phyloP scores from a whole-genome alignment of 192 early-diverging fungal species.

The Podila horticola region DNA sequence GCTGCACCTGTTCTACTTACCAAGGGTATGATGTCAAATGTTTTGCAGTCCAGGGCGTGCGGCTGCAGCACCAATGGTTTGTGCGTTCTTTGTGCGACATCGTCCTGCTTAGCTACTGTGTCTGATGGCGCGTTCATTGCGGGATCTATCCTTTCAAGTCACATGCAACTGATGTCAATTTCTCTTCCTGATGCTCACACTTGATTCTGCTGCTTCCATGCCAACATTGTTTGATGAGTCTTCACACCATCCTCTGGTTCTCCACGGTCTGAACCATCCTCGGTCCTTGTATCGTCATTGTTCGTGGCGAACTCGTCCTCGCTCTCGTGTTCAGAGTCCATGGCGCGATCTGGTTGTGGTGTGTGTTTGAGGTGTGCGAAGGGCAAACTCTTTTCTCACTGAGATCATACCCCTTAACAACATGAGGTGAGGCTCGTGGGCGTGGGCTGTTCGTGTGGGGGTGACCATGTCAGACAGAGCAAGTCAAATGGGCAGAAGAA shows the following conservation, averaged over 20 bases:
- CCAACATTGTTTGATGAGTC: too few relatives aligned
- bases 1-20: constrained; percentile 20
- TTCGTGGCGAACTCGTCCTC: constrained; percentile 47
- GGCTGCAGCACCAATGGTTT: constrained; percentile 43
- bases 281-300: constrained; percentile 37
- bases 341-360: constrained; percentile 2
- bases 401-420: too few relatives aligned
- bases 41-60: constrained; percentile 50
- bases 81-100: constrained; percentile 16
- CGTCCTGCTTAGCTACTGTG: constrained; percentile 5
- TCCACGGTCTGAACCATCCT: constrained; percentile 43
- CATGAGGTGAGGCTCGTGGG: background rate
- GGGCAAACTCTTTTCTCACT: background rate
- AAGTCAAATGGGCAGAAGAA: too few relatives aligned
- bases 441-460: too few relatives aligned
- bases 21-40: constrained; percentile 56
- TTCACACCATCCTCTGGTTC: constrained; percentile 33
- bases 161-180: too few relatives aligned
- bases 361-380: constrained; percentile 12
- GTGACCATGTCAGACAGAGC: too few relatives aligned
- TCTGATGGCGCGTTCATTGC: background rate
- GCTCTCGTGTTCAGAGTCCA: constrained; percentile 54
- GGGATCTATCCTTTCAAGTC: background rate
- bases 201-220: background rate
- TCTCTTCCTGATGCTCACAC: background rate